Conservation (phyloP, 768 basidiomycete species). For the Epithele typhae region DNA sequence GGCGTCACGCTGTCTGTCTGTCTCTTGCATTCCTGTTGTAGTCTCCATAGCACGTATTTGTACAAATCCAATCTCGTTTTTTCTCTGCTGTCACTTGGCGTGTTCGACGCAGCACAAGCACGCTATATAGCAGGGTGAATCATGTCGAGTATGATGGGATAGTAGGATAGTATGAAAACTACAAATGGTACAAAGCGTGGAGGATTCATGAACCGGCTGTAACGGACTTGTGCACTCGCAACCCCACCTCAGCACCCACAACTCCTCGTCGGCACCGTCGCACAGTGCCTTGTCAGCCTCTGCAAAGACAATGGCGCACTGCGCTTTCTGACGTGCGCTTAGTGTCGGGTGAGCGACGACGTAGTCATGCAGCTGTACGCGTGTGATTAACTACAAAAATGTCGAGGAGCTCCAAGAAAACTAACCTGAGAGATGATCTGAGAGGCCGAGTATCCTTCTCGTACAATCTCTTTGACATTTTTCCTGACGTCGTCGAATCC, state of each 20-base stretch:
- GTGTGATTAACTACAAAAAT: slow-evolving; percentile 14
- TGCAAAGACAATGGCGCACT: slow-evolving; percentile 79
- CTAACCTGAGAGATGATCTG: slow-evolving; percentile 86
- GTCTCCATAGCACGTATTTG: slow-evolving; percentile 12
- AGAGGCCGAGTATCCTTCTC: slow-evolving; percentile 90
- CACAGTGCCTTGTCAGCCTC: slow-evolving; percentile 95
- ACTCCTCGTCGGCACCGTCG: slow-evolving; percentile 95
- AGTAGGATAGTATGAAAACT: too few relatives aligned
- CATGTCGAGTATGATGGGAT: neutral
- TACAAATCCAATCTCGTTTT: slow-evolving; percentile 12
- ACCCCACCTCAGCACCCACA: slow-evolving; percentile 92
- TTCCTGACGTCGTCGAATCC: slow-evolving; percentile 61
- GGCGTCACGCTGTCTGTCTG: slow-evolving; percentile 11
- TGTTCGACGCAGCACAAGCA: neutral
- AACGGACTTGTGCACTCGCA: slow-evolving; percentile 68
- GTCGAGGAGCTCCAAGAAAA: slow-evolving; percentile 8
- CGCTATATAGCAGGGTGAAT: neutral
- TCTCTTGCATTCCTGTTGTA: slow-evolving; percentile 8
- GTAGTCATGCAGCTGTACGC: slow-evolving; percentile 79
- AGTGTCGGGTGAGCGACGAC: slow-evolving; percentile 81
- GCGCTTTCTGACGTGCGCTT: slow-evolving; percentile 74
- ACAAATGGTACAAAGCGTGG: neutral
- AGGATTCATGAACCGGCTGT: slow-evolving; percentile 8
- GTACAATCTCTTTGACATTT: slow-evolving; percentile 71
- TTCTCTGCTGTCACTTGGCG: neutral